phyloP scores from a whole-genome alignment of 441 rosid genomes.

The Kokia cookei region DNA sequence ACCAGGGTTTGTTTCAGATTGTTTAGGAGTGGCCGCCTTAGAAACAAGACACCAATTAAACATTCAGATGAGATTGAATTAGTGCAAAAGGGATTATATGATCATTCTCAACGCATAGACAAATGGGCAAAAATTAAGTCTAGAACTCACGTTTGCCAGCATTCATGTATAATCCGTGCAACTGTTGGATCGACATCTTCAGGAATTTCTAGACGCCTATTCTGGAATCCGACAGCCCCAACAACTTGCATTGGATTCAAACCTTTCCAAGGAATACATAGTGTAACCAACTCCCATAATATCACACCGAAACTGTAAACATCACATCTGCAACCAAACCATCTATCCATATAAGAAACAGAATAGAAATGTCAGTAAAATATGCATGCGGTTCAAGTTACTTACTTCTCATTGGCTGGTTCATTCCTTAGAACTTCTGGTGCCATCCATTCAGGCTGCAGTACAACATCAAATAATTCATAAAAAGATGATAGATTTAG shows the following conservation, averaged over 20 bases:
- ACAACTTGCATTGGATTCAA: constrained; percentile 99
- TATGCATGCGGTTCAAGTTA: constrained; percentile 10
- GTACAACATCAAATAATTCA: constrained; percentile 15
- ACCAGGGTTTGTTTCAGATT: not conserved
- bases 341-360: constrained; percentile 18
- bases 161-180: constrained; percentile 74
- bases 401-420: constrained; percentile 96
- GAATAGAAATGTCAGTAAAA: not conserved
- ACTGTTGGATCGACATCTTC: constrained; percentile 58
- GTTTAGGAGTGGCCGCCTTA: not conserved
- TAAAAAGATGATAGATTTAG: not conserved
- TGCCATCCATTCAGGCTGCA: constrained; percentile 99
- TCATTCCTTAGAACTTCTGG: constrained; percentile 98
- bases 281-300: constrained; percentile 87
- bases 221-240: constrained; percentile 98
- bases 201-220: constrained; percentile 91
- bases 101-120: not conserved
- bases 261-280: constrained; percentile 86
- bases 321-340: constrained; percentile 70
- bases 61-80: not conserved
- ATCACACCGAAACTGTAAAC: constrained; percentile 98
- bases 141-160: constrained; percentile 68
- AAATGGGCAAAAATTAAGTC: not conserved
- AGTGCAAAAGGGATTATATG: not conserved
- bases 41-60: not conserved